Conservation (phyloP, 2,329 filamentous ascomycete genomes). For the Lasiodiplodia citricola region DNA sequence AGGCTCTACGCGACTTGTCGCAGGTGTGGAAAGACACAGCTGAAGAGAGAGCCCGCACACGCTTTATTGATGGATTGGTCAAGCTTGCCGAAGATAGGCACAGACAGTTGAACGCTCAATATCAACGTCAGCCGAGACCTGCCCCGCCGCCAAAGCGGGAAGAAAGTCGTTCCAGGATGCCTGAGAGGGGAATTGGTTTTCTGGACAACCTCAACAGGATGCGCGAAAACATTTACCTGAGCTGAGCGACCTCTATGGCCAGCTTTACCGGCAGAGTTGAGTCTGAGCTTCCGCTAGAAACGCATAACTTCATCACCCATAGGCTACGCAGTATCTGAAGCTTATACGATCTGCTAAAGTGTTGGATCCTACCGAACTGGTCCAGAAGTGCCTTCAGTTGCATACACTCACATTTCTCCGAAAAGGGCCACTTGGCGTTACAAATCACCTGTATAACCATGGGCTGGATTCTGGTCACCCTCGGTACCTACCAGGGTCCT, state of each 20-base stretch:
- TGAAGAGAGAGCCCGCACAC: constrained; percentile 83
- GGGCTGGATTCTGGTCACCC: too few species aligned
- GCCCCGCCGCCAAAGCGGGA: constrained; percentile 31
- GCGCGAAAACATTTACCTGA: constrained; percentile 40
- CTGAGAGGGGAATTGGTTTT: constrained; percentile 39
- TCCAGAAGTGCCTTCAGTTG: too few species aligned
- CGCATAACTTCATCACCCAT: neutral
- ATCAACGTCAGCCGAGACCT: constrained; percentile 31
- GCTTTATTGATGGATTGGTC: constrained; percentile 80
- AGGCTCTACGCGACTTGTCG: constrained; percentile 76
- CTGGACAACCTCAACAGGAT: constrained; percentile 47
- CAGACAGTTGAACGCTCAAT: constrained; percentile 46
- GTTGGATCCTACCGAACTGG: too few species aligned
- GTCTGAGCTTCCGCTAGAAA: neutral
- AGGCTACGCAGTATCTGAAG: too few species aligned
- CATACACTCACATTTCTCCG: too few species aligned
- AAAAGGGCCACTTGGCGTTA: too few species aligned
- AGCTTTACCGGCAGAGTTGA: neutral
- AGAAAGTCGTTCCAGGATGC: constrained; percentile 2
- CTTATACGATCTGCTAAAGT: too few species aligned
- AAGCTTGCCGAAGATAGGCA: constrained; percentile 79
- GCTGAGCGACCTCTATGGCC: constrained; percentile 29
- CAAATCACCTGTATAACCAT: too few species aligned
- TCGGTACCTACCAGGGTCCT: too few species aligned
- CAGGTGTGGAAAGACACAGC: constrained; percentile 94